These are phyloP conservation scores for Gloeophyllum trabeum DNA, from an alignment of 768 basidiomycete species.

Conservation along the genomic window DNA sequence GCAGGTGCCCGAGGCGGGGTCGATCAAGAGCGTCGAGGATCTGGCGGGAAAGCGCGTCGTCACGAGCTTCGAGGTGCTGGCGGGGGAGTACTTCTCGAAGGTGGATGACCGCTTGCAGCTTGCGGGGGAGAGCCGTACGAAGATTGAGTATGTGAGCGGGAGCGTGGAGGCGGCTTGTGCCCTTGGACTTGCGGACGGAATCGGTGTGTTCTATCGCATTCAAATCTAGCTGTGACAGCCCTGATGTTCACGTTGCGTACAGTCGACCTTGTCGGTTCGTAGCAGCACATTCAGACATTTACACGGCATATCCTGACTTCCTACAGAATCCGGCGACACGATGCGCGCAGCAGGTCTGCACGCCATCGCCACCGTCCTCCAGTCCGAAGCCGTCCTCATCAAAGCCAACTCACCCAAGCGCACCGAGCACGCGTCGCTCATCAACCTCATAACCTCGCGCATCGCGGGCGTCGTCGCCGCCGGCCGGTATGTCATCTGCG, in stretches of 20 bases:
- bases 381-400: constrained; percentile 89
- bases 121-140: constrained; percentile 50
- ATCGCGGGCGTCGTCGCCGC: constrained; percentile 90
- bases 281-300: too few species aligned
- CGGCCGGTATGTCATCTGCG: constrained; percentile 76
- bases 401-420: constrained; percentile 58
- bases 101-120: constrained; percentile 47
- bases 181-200: constrained; percentile 92
- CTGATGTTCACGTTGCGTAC: not conserved
- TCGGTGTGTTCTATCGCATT: constrained; percentile 42
- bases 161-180: constrained; percentile 98
- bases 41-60: constrained; percentile 89
- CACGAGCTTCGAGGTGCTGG: constrained; percentile 89
- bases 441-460: constrained; percentile 72
- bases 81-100: constrained; percentile 63
- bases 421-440: constrained; percentile 50
- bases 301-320: too few species aligned
- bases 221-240: not conserved
- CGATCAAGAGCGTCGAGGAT: constrained; percentile 62
- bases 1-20: constrained; percentile 75
- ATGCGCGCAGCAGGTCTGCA: constrained; percentile 97
- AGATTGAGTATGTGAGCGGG: constrained; percentile 92
- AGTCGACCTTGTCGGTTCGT: constrained; percentile 93
- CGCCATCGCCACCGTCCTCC: constrained; percentile 81
- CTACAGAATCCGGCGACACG: constrained; percentile 91